Conservation (phyloP, 2,329 filamentous ascomycete genomes). For the Sarocladiaceae sp. region DNA sequence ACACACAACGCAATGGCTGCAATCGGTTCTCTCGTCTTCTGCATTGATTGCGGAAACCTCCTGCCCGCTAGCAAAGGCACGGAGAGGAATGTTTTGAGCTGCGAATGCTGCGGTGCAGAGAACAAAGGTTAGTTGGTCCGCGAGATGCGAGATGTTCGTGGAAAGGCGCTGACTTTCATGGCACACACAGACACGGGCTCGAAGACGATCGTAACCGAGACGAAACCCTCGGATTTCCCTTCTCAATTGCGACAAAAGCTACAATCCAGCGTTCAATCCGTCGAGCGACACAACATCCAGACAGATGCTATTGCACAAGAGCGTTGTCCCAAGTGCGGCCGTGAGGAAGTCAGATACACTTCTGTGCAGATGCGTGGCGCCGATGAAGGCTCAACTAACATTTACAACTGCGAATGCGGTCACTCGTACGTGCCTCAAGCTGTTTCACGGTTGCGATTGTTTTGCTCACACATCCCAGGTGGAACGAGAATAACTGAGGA, state of each 20-base stretch:
- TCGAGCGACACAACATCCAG: slow-evolving; percentile 72
- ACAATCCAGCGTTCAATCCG: slow-evolving; percentile 75
- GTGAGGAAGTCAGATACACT: slow-evolving; percentile 78
- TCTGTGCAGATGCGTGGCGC: slow-evolving; percentile 84
- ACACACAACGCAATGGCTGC: slow-evolving; percentile 62
- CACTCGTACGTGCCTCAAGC: slow-evolving; percentile 59
- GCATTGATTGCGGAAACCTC: slow-evolving; percentile 86
- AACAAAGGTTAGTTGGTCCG: slow-evolving; percentile 63
- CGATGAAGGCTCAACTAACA: slow-evolving; percentile 91
- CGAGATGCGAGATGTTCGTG: background rate
- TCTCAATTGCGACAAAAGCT: slow-evolving; percentile 82
- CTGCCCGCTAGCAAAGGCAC: slow-evolving; percentile 76
- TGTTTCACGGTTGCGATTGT: background rate
- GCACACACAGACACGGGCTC: slow-evolving; percentile 61
- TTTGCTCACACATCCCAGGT: slow-evolving; percentile 26
- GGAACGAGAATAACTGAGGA: slow-evolving; percentile 57
- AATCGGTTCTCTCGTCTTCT: slow-evolving; percentile 89
- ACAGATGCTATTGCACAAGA: slow-evolving; percentile 65
- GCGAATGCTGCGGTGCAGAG: slow-evolving; percentile 80
- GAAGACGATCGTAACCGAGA: slow-evolving; percentile 73
- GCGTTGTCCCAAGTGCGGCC: slow-evolving; percentile 76
- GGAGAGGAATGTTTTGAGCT: slow-evolving; percentile 70
- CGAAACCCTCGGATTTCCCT: slow-evolving; percentile 88
- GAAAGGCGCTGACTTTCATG: background rate
- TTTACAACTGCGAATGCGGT: slow-evolving; percentile 85